A percentile compares a stretch with the other conserved stretches of the same genome.
These are phyloP conservation scores for Penicillium alfredii DNA, from an alignment of 495 filamentous ascomycete genomes.

Conservation along the genomic window DNA sequence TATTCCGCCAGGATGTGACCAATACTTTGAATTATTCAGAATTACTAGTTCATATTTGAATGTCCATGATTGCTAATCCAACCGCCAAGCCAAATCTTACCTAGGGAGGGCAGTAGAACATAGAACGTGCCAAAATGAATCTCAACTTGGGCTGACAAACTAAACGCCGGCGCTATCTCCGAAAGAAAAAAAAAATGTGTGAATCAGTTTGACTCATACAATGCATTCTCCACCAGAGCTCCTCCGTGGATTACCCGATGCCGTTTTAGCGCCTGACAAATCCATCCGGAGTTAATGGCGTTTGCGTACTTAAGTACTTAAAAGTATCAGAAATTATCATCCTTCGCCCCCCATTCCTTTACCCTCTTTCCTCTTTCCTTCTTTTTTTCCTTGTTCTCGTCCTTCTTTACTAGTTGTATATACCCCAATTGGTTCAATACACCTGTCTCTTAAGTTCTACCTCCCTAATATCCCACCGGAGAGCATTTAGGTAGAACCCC, in stretches of 20 bases:
- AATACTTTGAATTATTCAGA: too few species aligned
- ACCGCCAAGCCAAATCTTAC: too few species aligned
- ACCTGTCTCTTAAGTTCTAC: too few species aligned
- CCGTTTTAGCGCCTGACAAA: slow-evolving; percentile 5
- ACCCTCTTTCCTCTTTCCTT: slow-evolving; percentile 7
- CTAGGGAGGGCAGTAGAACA: too few species aligned
- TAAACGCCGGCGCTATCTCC: slow-evolving; percentile 17
- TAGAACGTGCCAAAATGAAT: too few species aligned
- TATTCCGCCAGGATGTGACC: too few species aligned
- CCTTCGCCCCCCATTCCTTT: background rate
- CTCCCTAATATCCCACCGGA: slow-evolving; percentile 17
- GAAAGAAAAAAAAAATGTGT: slow-evolving; percentile 10
- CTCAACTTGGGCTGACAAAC: too few species aligned
- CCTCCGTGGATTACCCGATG: background rate
- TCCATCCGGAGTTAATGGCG: slow-evolving; percentile 15
- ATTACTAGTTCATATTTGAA: too few species aligned
- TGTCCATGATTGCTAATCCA: too few species aligned
- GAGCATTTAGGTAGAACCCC: slow-evolving; percentile 10
- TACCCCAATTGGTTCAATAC: slow-evolving; percentile 6
- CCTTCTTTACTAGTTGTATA: slow-evolving; percentile 6
- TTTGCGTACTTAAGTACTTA: slow-evolving; percentile 10
- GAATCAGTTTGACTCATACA: slow-evolving; percentile 1
- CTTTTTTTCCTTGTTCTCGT: slow-evolving; percentile 2
- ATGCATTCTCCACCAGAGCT: background rate
- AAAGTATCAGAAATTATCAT: background rate